Evolutionary conservation across 345 rosid species (phyloP).

Genomic region (Odontarrhena argentea): DNA sequence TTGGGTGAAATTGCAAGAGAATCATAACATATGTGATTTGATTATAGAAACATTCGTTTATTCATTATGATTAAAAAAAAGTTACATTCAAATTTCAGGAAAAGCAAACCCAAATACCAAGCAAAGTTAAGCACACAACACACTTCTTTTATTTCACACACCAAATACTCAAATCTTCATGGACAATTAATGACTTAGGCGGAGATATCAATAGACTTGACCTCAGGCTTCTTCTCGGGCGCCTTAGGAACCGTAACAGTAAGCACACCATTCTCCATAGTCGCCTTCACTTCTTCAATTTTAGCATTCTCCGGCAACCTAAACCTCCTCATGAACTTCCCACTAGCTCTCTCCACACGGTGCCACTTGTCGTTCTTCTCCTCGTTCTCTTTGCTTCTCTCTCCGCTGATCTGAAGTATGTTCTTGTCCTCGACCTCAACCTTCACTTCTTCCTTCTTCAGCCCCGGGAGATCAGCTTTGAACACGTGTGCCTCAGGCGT

Average conservation of each 20-base stretch:
- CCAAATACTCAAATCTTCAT: too few relatives aligned
- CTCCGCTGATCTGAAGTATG: slow-evolving; percentile 46
- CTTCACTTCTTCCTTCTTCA: slow-evolving; percentile 48
- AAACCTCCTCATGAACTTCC: slow-evolving; percentile 46
- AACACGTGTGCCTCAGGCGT: slow-evolving; percentile 46
- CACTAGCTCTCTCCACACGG: slow-evolving; percentile 42
- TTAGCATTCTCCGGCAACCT: slow-evolving; percentile 40
- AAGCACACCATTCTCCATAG: slow-evolving; percentile 44
- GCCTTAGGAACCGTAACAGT: slow-evolving; percentile 39
- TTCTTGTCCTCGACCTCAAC: slow-evolving; percentile 46
- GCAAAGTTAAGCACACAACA: too few relatives aligned
- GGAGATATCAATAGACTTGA: slow-evolving; percentile 44
- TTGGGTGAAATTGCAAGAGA: too few relatives aligned
- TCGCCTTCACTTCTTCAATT: slow-evolving; percentile 40
- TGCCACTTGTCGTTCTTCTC: slow-evolving; percentile 51
- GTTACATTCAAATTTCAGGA: too few relatives aligned
- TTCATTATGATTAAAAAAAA: too few relatives aligned
- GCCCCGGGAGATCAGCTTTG: slow-evolving; percentile 45
- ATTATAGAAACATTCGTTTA: too few relatives aligned
- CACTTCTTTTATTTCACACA: too few relatives aligned
- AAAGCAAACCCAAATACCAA: too few relatives aligned
- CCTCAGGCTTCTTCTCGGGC: slow-evolving; percentile 41
- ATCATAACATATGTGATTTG: too few relatives aligned
- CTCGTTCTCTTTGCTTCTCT: slow-evolving; percentile 40
- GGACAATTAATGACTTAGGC: not conserved